A percentile compares a stretch with the other conserved stretches of the same genome.
Conservation (phyloP, 2,329 filamentous ascomycete genomes). For the Ophiostoma sp. region DNA sequence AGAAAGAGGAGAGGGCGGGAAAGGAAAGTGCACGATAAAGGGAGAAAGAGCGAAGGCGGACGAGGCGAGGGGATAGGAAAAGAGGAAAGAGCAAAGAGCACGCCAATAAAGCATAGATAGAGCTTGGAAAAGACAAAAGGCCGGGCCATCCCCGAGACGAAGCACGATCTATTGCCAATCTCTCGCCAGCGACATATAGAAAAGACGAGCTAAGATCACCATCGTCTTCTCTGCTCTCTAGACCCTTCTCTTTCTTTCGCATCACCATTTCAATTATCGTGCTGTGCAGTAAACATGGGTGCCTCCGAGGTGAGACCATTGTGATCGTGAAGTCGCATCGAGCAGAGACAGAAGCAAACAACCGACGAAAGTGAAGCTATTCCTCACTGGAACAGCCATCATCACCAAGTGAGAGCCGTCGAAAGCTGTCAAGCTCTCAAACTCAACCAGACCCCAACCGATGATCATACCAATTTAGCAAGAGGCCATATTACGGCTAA, state of each 20-base stretch:
- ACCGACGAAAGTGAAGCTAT: not conserved
- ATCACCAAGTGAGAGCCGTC: not conserved
- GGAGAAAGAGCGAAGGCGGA: not conserved
- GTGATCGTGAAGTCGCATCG: not conserved
- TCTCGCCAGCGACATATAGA: not conserved
- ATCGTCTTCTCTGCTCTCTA: not conserved
- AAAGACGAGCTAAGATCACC: not conserved
- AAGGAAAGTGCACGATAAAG: conserved; percentile 11
- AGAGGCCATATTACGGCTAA: too few relatives aligned
- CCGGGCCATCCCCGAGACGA: conserved; percentile 1
- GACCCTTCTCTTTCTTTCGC: not conserved
- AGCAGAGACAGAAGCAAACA: not conserved
- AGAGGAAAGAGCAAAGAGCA: conserved; percentile 2
- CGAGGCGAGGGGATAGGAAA: not conserved
- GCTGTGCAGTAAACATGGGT: conserved; percentile 1
- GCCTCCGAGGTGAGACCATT: not conserved
- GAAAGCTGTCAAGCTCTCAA: not conserved
- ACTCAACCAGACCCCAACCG: not conserved
- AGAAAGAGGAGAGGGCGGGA: conserved; percentile 3
- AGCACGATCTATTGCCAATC: conserved; percentile 3
- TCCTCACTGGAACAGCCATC: too few relatives aligned
- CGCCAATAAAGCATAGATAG: not conserved
- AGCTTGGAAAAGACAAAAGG: conserved; percentile 4
- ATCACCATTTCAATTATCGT: not conserved
- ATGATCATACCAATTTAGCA: too few relatives aligned